Conservation (phyloP, 2,329 filamentous ascomycete genomes). For the Orbilia javanica region DNA sequence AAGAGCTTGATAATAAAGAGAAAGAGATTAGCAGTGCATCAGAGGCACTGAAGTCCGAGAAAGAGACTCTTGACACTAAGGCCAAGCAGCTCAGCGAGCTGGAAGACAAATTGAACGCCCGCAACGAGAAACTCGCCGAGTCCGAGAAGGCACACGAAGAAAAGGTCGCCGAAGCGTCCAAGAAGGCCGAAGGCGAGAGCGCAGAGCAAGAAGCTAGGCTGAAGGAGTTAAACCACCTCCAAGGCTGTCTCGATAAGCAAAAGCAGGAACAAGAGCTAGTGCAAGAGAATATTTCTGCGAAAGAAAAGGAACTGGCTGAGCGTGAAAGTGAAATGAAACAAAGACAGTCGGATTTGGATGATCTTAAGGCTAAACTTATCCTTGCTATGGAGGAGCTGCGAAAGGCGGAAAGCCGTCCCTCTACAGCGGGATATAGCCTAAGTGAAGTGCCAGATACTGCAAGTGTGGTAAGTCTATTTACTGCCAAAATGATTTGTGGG, state of each 20-base stretch:
- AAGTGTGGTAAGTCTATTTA: constrained; percentile 22
- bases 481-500: neutral
- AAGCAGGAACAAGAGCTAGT: constrained; percentile 23
- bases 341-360: constrained; percentile 25
- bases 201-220: constrained; percentile 17
- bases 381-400: constrained; percentile 40
- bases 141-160: constrained; percentile 29
- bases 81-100: constrained; percentile 13
- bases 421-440: constrained; percentile 28
- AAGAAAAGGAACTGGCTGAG: constrained; percentile 37
- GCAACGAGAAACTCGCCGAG: neutral
- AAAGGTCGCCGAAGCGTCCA: constrained; percentile 4
- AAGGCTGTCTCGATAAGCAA: constrained; percentile 33
- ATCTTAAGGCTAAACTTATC: constrained; percentile 31
- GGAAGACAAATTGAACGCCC: constrained; percentile 6
- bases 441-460: constrained; percentile 38
- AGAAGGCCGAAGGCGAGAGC: constrained; percentile 22
- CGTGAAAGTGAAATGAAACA: constrained; percentile 37
- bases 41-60: constrained; percentile 12
- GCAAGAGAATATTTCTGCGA: constrained; percentile 20
- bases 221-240: constrained; percentile 37
- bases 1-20: constrained; percentile 16
- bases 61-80: neutral
- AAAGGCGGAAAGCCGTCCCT: constrained; percentile 48
- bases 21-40: neutral